phyloP scores from a whole-genome alignment of 441 rosid species.

The Kokia cookei region DNA sequence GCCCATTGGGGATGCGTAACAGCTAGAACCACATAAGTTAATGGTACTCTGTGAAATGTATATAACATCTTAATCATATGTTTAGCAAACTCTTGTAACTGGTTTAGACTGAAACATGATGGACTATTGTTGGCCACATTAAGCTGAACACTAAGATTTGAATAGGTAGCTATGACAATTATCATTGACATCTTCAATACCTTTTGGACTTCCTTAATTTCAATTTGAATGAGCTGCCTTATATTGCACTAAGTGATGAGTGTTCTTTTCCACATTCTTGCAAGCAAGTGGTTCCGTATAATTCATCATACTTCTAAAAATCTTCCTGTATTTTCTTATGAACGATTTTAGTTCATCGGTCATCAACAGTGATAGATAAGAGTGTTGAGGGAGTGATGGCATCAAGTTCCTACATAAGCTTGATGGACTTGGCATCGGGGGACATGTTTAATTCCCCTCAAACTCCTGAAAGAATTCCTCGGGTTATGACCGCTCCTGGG shows the following conservation, averaged over 20 bases:
- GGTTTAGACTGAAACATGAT: background rate
- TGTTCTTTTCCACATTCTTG: conserved; percentile 1
- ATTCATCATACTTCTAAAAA: background rate
- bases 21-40: background rate
- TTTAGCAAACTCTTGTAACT: background rate
- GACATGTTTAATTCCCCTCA: conserved; percentile 5
- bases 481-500: conserved; percentile 3
- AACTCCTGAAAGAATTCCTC: background rate
- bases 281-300: conserved; percentile 20
- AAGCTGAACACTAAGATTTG: background rate
- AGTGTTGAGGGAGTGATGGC: conserved; percentile 1
- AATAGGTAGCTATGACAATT: background rate
- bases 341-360: background rate
- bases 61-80: background rate
- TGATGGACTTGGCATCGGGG: conserved; percentile 9
- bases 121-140: background rate
- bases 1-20: background rate
- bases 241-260: background rate
- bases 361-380: background rate
- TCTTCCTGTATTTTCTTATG: conserved; percentile 8
- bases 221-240: background rate
- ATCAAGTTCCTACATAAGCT: conserved; percentile 7
- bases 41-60: background rate
- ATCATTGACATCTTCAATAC: background rate
- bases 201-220: background rate